Evolutionary conservation across 306 rosid genomes (phyloP).

Genomic region (Quercus cerris): DNA sequence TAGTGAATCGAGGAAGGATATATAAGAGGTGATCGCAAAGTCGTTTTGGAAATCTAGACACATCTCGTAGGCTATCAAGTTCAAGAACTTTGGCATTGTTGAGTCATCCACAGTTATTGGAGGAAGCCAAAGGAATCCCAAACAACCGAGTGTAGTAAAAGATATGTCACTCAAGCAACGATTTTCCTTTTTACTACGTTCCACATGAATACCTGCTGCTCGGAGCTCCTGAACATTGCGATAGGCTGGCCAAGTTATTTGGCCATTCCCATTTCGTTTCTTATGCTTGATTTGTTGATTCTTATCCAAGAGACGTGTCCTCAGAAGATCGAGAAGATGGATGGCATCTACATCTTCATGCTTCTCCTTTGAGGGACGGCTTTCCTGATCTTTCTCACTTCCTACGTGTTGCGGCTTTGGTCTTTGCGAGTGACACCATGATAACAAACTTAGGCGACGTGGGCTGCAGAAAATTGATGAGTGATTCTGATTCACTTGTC

Average conservation of each 20-base stretch:
- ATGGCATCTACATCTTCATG: background rate
- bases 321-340: constrained; percentile 8
- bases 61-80: constrained; percentile 27
- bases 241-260: background rate
- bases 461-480: too few relatives aligned
- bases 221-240: constrained; percentile 19
- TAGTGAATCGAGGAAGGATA: constrained; percentile 23
- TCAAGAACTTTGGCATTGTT: constrained; percentile 8
- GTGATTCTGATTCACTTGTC: too few relatives aligned
- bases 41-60: constrained; percentile 13
- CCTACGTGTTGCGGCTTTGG: too few relatives aligned
- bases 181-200: background rate
- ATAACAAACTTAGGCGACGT: too few relatives aligned
- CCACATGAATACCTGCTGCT: constrained; percentile 12
- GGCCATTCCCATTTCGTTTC: too few relatives aligned
- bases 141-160: background rate
- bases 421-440: too few relatives aligned
- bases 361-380: background rate
- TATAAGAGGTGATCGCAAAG: constrained; percentile 4
- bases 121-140: constrained; percentile 19
- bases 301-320: background rate
- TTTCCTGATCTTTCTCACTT: background rate
- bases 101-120: constrained; percentile 15
- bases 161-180: background rate
- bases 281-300: fast-evolving